Base-by-base conservation (phyloP, 2,329 filamentous ascomycete species). In the Raffaelea ambrosiae region DNA sequence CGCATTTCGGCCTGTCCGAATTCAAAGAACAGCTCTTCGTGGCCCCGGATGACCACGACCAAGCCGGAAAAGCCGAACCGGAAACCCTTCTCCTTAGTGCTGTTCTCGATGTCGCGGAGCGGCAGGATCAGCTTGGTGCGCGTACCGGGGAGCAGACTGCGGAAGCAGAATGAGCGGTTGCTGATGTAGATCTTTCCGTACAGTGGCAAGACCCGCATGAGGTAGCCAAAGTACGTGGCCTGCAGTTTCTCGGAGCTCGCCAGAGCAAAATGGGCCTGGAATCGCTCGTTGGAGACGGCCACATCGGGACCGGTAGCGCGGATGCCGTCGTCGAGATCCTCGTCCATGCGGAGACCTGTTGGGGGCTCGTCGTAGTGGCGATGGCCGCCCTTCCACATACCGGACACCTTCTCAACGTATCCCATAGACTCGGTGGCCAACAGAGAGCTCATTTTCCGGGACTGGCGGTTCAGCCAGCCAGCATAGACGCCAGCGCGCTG, bases 161-260 rank as follows among this genome's bases (percentile, higher is more conserved):
- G 85, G 67, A 95, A 98, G 68, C 93, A 98, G 54, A 97, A 87
- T 49, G 83, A 85, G 20, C 80, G 79, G 55, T 89, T 82, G 60
- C 93, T 90, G 55, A 97, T 83, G 65, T 98, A 98, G 31, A 97
- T 86, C 66, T 97, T 98, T 57, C 93, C 93, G 58, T 96, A 97
- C 2, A 97, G 74, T 3, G 93, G 93, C 26, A 97, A 66, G 0
- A 95, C 88, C 3, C 90, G 82, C 57, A 94, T 81, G n/a, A 97
- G 74, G 60, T 86, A 87, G n/a, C 87, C 88, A 64, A 89, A 97
- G 65, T 93, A 97, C 1, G 88, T 87, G 1, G 91, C 90, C 53
- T 88, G 82, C 1, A 98, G 77, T 61, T 81, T 85, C 61, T 98
- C 93, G 1, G 81, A 81, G 31, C 81, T 73, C 0, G 90, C 87